Percentiles rank a stretch among this genome's conserved stretches.
phyloP scores from a whole-genome alignment of 2,329 filamentous ascomycete genomes.

The Exophiala viscosa region DNA sequence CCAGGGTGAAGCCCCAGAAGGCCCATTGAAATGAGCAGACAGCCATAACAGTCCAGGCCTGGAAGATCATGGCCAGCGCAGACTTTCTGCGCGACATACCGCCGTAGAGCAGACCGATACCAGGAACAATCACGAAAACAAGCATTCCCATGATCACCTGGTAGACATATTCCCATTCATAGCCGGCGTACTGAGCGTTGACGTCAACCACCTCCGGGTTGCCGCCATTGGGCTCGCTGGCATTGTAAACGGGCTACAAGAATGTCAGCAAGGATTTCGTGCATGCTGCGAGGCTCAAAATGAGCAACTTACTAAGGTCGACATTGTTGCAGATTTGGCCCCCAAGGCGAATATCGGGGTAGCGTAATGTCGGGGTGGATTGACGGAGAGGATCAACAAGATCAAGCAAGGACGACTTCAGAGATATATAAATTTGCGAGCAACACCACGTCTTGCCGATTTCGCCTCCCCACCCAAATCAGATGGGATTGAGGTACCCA shows the following conservation, averaged over 20 bases:
- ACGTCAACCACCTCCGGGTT: slow-evolving; percentile 53
- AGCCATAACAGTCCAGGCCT: slow-evolving; percentile 56
- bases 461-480: too few species aligned
- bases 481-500: too few species aligned
- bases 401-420: neutral
- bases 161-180: slow-evolving; percentile 61
- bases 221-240: slow-evolving; percentile 50
- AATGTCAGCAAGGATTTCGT: neutral
- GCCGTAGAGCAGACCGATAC: slow-evolving; percentile 62
- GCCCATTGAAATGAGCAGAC: slow-evolving; percentile 52
- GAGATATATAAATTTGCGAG: neutral
- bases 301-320: slow-evolving; percentile 11
- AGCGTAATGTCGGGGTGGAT: neutral
- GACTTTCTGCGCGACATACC: slow-evolving; percentile 62
- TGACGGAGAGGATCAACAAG: neutral
- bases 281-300: neutral
- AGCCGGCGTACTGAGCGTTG: slow-evolving; percentile 56
- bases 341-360: neutral
- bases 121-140: slow-evolving; percentile 65
- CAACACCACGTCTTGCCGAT: too few species aligned
- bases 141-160: slow-evolving; percentile 57
- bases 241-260: slow-evolving; percentile 31
- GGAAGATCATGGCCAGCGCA: slow-evolving; percentile 59
- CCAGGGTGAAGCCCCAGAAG: slow-evolving; percentile 63
- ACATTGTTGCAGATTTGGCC: slow-evolving; percentile 8